A percentile compares a stretch with the other conserved stretches of the same genome.
phyloP scores from a whole-genome alignment of 805 yeast genomes.

The Danielozyma ontarioensis region DNA sequence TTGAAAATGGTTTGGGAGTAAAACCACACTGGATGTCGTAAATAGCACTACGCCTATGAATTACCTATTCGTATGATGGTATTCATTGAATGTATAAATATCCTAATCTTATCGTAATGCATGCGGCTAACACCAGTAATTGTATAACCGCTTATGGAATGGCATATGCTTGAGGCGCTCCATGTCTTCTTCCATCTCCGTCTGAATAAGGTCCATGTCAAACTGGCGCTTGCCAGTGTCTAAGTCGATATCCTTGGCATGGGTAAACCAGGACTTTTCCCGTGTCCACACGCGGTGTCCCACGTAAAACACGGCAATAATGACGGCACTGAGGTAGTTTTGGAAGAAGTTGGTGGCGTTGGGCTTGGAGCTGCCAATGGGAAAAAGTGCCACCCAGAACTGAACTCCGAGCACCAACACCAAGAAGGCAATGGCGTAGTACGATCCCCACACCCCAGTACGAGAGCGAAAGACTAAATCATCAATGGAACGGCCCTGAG shows the following conservation, averaged over 20 bases:
- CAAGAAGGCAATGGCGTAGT: constrained; percentile 20
- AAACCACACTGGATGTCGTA: too few species aligned
- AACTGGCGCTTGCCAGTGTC: constrained; percentile 5
- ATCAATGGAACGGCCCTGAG: constrained; percentile 16
- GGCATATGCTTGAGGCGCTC: constrained; percentile 13
- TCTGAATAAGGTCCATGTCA: constrained; percentile 17
- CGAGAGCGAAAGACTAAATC: constrained; percentile 18
- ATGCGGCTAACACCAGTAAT: constrained; percentile 12
- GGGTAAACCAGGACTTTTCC: constrained; percentile 4
- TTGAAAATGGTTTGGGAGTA: constrained; percentile 3
- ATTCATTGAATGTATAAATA: too few species aligned
- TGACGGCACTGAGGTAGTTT: constrained; percentile 10
- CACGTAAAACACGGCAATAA: constrained; percentile 8
- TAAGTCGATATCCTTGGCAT: constrained; percentile 6
- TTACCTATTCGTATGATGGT: too few species aligned
- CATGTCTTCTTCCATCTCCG: constrained; percentile 25
- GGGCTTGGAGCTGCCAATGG: constrained; percentile 15
- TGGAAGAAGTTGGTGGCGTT: constrained; percentile 8
- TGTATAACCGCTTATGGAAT: constrained; percentile 15
- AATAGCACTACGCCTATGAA: too few species aligned
- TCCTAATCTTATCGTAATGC: too few species aligned
- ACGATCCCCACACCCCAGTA: constrained; percentile 17
- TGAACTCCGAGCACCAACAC: constrained; percentile 25
- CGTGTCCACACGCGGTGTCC: constrained; percentile 10
- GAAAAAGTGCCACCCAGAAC: constrained; percentile 32